Evolutionary conservation across 2,329 filamentous ascomycete species (phyloP), one percentile per base, ranked within the genome.

Genomic region (Calonectria multiphialidica): DNA sequence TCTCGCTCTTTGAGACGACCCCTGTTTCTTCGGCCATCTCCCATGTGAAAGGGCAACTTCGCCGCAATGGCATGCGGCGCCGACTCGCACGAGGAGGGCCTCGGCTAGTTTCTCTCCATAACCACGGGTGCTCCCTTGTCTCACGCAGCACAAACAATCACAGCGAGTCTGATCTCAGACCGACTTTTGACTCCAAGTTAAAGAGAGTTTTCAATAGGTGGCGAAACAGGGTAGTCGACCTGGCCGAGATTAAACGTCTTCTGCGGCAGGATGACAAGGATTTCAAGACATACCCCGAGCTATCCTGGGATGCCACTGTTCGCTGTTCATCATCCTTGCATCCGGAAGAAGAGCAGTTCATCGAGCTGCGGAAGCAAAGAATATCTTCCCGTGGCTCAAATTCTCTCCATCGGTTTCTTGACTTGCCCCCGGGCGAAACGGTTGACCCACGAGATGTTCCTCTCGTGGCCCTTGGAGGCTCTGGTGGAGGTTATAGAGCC

Each of bases 401-500:
- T 16, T 63, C 75, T 0, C 30, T 79, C 0, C 77, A 73, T 37
- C 30, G 6, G 0, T 79, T 79, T 6, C 49, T 79, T 0, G 28
- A n/a, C 0, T 57, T 79, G 0, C 47, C 74, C 0, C 35, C 42
- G 0, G 50, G 44, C 2, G 76, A 79, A 8, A 53, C 21, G 1
- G 68, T 78, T 2, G 66, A 79, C 12, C 71, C 61, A 0, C 53
- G 65, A n/a, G 76, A 79, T 63, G 72, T 79, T 1, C 77, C 77
- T 0, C 75, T 79, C 2, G 40, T 79, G 9, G 76, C 77, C 0
- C 35, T 79, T 0, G 77, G 77, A 0, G 77, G 77, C 0, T 79
- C 77, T 1, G 77, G 77, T 4, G 77, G 77, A 0, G 77, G 77
- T 0, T 79, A 79, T 9, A 71, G 77, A 40, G 74, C 75, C 50